Conservation (phyloP, 2,329 filamentous ascomycete species). For the Orbilia blumenaviensis region DNA sequence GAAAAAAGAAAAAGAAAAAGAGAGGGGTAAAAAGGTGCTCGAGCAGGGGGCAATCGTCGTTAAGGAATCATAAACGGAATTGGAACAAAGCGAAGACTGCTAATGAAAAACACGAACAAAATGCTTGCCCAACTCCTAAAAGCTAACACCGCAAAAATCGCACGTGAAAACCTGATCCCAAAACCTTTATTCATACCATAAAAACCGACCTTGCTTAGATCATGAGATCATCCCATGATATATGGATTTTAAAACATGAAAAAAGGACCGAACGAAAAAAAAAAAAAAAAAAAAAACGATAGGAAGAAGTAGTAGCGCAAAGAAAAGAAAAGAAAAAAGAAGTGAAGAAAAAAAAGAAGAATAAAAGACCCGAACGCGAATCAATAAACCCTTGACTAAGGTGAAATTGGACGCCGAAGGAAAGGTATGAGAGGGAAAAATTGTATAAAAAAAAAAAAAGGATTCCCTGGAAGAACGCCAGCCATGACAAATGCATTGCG, state of each 20-base stretch:
- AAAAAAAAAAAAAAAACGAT: neutral
- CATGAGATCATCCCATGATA: neutral
- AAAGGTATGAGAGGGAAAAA: constrained; percentile 9
- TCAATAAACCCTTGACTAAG: neutral
- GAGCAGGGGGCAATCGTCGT: neutral
- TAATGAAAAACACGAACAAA: constrained; percentile 36
- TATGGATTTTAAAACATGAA: no score
- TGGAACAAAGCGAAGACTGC: neutral
- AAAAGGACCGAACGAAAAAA: neutral
- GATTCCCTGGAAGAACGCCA: constrained; percentile 26
- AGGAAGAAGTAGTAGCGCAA: neutral
- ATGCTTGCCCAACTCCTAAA: constrained; percentile 33
- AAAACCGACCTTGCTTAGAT: neutral
- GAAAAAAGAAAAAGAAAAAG: neutral
- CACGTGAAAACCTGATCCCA: constrained; percentile 2
- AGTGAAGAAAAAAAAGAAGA: neutral
- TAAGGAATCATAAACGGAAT: neutral
- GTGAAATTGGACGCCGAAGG: neutral
- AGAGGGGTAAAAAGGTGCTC: no score
- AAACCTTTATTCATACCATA: constrained; percentile 18
- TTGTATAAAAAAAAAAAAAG: neutral
- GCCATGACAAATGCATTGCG: constrained; percentile 29
- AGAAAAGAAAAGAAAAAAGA: neutral
- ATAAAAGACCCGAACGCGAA: neutral
- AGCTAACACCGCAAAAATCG: constrained; percentile 7